Percentiles rank a stretch among this genome's conserved stretches.
phyloP scores from a whole-genome alignment of 2,329 filamentous ascomycete species.

The Tolypocladium sp. region DNA sequence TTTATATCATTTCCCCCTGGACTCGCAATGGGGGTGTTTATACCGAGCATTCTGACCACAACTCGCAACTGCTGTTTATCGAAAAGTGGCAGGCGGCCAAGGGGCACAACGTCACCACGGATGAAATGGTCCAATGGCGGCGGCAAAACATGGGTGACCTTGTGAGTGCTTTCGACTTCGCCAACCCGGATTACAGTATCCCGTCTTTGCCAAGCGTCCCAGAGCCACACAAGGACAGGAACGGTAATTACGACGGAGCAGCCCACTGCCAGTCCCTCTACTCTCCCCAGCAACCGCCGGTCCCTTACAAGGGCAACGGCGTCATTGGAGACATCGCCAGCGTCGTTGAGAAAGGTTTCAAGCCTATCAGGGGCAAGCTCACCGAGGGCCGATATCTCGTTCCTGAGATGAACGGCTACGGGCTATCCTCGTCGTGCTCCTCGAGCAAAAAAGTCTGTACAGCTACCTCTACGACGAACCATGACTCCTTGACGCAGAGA shows the following conservation, averaged over 20 bases:
- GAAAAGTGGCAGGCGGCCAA: conserved; percentile 34
- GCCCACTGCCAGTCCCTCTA: conserved; percentile 32
- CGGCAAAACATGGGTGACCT: conserved; percentile 23
- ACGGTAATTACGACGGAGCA: conserved; percentile 35
- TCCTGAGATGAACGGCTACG: conserved; percentile 35
- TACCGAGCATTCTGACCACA: conserved; percentile 45
- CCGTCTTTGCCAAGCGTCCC: conserved; percentile 34
- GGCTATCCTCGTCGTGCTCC: conserved; percentile 23
- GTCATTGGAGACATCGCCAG: conserved; percentile 26
- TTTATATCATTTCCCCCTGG: conserved; percentile 47
- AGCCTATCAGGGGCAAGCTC: conserved; percentile 38
- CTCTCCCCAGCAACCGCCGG: conserved; percentile 25
- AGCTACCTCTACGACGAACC: conserved; percentile 8
- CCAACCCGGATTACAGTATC: conserved; percentile 38
- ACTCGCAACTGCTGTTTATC: conserved; percentile 44
- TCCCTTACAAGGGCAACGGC: conserved; percentile 33
- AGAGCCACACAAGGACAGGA: conserved; percentile 28
- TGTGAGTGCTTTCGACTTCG: conserved; percentile 31
- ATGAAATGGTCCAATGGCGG: conserved; percentile 20
- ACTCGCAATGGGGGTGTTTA: conserved; percentile 44
- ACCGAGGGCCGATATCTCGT: conserved; percentile 46
- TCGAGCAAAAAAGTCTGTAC: conserved; percentile 11
- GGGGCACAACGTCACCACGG: conserved; percentile 26
- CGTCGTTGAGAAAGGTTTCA: conserved; percentile 44
- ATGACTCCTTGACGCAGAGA: conserved; percentile 32